Base-by-base conservation (phyloP, 805 yeast genomes). In the Pichia kluyveri region DNA sequence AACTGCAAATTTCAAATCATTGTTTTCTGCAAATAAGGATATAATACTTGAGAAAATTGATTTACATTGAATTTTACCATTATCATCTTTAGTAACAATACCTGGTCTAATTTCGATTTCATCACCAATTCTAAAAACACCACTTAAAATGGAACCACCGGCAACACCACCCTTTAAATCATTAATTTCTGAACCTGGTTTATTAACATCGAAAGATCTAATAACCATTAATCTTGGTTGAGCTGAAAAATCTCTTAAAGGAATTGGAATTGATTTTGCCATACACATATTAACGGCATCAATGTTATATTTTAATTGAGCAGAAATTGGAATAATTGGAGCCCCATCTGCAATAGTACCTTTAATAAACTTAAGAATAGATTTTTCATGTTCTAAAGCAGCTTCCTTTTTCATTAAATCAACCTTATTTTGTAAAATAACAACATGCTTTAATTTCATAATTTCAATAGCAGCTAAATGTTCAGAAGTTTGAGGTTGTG, bases 101-200 rank as follows among this genome's bases (percentile, higher is more conserved):
- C 99, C 99, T 49, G 99, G 99, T 69, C 99, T 80, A 65, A 93
- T 90, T 74, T 93, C 99, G 63, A 93, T 91, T 75, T 93, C 98
- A 66, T 93, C 99, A 54, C 96, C 98, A 55, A 93, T 76, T 67
- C 86, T 84, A 75, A 93, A 87, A 43, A 93, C 99, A 79, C 99
- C 99, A 51, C 82, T 88, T 65, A 93, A 77, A 60, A 93, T 91
- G 46, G 96, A 88, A 59, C 99, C 99, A 76, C 99, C 99, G 42
- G 99, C 99, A 66, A 93, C 98, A 82, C 99, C 99, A 63, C 99
- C 99, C 73, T 90, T 90, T 67, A 93, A 79, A 60, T 91, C 98
- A 57, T 85, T 90, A 57, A 95, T 87, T 70, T 90, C 97, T 41
- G 96, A 82, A 73, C 99, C 99, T 51, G 99, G 99, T 71, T 88